phyloP scores from a whole-genome alignment of 345 rosid genomes.

The Euphorbia pulcherrima region DNA sequence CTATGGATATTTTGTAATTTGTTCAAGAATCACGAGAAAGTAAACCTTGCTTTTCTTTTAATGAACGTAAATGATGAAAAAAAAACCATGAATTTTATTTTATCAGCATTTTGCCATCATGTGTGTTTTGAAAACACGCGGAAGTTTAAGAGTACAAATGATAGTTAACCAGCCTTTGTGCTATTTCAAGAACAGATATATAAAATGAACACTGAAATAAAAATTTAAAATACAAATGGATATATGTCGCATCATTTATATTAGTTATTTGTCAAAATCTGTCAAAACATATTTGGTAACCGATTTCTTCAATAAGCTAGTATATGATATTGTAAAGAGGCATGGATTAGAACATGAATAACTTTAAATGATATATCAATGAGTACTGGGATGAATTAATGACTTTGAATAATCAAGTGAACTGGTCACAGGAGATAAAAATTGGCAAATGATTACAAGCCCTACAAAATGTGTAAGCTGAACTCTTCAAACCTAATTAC shows the following conservation, averaged over 20 bases:
- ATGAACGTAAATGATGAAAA: not conserved
- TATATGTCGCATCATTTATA: too few relatives aligned
- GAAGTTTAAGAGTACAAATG: too few relatives aligned
- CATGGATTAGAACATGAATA: not conserved
- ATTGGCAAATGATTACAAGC: not conserved
- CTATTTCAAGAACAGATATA: not conserved
- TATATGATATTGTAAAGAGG: not conserved
- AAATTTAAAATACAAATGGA: not conserved
- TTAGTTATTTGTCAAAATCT: not conserved
- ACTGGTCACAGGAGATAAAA: not conserved
- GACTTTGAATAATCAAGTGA: not conserved
- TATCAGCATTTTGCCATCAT: too few relatives aligned
- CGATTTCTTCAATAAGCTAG: too few relatives aligned
- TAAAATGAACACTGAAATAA: not conserved
- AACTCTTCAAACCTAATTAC: not conserved
- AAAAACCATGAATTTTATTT: too few relatives aligned
- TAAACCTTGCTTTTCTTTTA: not conserved
- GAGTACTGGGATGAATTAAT: too few relatives aligned
- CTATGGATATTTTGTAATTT: not conserved
- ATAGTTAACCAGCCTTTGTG: not conserved
- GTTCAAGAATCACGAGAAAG: not conserved
- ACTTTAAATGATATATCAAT: not conserved
- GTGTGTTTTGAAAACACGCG: too few relatives aligned
- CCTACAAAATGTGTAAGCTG: not conserved
- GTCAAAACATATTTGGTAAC: not conserved